phyloP scores from a whole-genome alignment of 352 stramenopile genomes.

The Globisporangium paroecandrum region DNA sequence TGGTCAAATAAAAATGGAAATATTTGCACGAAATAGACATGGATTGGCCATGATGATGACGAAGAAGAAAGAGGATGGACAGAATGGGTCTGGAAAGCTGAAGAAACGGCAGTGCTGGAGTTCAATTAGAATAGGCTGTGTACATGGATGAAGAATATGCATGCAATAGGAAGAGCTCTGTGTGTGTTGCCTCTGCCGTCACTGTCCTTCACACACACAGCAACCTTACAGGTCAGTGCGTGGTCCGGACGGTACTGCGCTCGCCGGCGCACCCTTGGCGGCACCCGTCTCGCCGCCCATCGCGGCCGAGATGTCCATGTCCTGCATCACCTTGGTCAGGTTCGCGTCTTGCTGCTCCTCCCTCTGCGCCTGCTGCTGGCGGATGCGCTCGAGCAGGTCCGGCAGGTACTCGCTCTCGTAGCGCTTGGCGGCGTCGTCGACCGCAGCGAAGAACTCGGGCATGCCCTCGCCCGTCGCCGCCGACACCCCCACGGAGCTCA shows the following conservation, averaged over 20 bases:
- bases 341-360: slow-evolving; percentile 44
- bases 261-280: slow-evolving; percentile 5
- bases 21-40: no score
- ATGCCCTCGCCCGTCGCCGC: slow-evolving; percentile 95
- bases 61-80: no score
- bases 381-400: slow-evolving; percentile 65
- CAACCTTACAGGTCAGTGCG: slow-evolving; percentile 54
- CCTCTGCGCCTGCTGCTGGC: slow-evolving; percentile 51
- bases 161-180: no score
- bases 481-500: slow-evolving; percentile 92
- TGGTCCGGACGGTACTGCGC: slow-evolving; percentile 27
- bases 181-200: no score
- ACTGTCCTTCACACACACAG: no score
- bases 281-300: slow-evolving; percentile 24
- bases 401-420: slow-evolving; percentile 89
- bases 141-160: no score
- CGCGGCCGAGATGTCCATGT: slow-evolving; percentile 71
- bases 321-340: slow-evolving; percentile 71
- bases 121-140: no score
- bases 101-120: no score
- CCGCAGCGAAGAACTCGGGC: slow-evolving; percentile 90
- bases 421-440: slow-evolving; percentile 82
- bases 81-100: no score
- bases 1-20: no score
- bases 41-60: no score